A percentile compares a stretch with the other conserved stretches of the same genome.
Evolutionary conservation across 495 filamentous ascomycete genomes (phyloP).

Genomic region (Chaetomium fimeti): DNA sequence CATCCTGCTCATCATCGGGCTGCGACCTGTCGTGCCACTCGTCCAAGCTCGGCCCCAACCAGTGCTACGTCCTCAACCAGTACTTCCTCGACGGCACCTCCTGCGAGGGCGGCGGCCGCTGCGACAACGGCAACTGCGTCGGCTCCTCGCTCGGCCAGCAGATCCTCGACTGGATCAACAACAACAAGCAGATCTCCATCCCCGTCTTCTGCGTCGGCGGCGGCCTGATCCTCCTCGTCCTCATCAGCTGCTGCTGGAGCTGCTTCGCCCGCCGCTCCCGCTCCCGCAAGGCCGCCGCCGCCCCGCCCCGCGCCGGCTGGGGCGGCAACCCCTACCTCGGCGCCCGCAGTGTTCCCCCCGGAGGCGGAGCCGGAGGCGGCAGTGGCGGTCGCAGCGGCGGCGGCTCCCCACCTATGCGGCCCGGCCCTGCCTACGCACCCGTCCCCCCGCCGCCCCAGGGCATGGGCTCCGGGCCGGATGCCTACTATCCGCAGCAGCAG

Average conservation of each 20-base stretch:
- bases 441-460: constrained; percentile 8
- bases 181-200: constrained; percentile 73
- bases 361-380: neutral
- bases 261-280: constrained; percentile 32
- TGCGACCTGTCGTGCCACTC: constrained; percentile 77
- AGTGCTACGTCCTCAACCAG: constrained; percentile 75
- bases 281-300: constrained; percentile 1
- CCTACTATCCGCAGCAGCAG: neutral
- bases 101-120: constrained; percentile 78
- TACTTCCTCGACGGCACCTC: constrained; percentile 93
- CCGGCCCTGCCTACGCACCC: constrained; percentile 9
- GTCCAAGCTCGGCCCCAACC: constrained; percentile 60
- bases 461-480: neutral
- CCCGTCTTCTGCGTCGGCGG: constrained; percentile 69
- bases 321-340: neutral
- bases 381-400: neutral
- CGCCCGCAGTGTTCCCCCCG: neutral
- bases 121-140: constrained; percentile 68
- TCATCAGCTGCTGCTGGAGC: constrained; percentile 59
- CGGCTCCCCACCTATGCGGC: constrained; percentile 11
- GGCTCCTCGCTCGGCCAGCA: constrained; percentile 61
- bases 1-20: constrained; percentile 69
- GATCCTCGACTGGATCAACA: constrained; percentile 63
- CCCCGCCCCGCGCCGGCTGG: neutral
- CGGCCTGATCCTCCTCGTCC: constrained; percentile 59